Evolutionary conservation across 2,329 filamentous ascomycete genomes (phyloP).

Genomic region (Colletotrichum paranaense): DNA sequence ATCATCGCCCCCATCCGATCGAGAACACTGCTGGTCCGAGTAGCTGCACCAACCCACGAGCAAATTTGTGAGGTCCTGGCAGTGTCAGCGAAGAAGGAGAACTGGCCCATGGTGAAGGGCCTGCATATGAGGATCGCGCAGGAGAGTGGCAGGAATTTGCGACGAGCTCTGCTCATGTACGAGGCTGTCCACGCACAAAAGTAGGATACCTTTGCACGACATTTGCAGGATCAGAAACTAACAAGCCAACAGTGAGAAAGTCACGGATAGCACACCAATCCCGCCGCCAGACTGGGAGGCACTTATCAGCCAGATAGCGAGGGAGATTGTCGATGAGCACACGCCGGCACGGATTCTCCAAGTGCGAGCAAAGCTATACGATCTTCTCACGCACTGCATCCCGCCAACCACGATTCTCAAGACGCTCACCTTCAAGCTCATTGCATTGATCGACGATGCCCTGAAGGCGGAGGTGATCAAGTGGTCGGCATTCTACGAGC

Average conservation of each 20-base stretch:
- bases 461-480: conserved; percentile 93
- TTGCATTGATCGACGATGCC: conserved; percentile 86
- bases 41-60: conserved; percentile 86
- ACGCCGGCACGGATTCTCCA: conserved; percentile 89
- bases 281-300: conserved; percentile 98
- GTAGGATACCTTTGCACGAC: conserved; percentile 62
- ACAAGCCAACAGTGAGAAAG: conserved; percentile 77
- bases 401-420: conserved; percentile 94
- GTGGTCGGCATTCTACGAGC: conserved; percentile 98
- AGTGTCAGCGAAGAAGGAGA: conserved; percentile 79
- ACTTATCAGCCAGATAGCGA: conserved; percentile 87
- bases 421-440: conserved; percentile 92
- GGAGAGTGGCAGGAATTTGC: conserved; percentile 90
- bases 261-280: conserved; percentile 87
- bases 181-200: conserved; percentile 98
- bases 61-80: conserved; percentile 87
- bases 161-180: conserved; percentile 93
- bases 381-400: conserved; percentile 96
- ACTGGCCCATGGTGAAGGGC: conserved; percentile 80
- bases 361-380: conserved; percentile 94
- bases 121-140: conserved; percentile 88
- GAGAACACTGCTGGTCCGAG: conserved; percentile 89
- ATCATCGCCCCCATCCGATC: conserved; percentile 99
- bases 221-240: conserved; percentile 38
- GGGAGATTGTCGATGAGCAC: conserved; percentile 92